Percentiles rank a stretch among this genome's conserved stretches.
Evolutionary conservation across 495 filamentous ascomycete genomes (phyloP).

Genomic region (Penicillium atrosanguineum): DNA sequence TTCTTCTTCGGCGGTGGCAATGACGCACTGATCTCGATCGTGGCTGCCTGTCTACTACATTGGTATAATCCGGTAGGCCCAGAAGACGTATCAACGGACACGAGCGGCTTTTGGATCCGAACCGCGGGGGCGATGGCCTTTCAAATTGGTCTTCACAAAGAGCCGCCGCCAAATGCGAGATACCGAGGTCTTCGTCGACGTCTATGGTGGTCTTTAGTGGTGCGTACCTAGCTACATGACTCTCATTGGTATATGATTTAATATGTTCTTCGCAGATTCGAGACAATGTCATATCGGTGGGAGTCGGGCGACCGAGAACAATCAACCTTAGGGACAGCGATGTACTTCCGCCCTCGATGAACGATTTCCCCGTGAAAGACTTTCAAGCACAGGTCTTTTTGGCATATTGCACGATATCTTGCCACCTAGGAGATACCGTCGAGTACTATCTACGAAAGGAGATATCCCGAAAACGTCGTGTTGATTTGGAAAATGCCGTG

Average conservation of each 20-base stretch:
- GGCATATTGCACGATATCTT: conserved; percentile 27
- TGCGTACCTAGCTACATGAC: conserved; percentile 1
- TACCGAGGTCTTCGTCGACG: conserved; percentile 27
- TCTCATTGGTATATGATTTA: background rate
- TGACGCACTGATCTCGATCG: conserved; percentile 27
- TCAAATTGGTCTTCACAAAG: conserved; percentile 30
- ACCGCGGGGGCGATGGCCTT: conserved; percentile 32
- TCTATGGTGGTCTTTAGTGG: conserved; percentile 32
- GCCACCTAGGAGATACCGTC: conserved; percentile 28
- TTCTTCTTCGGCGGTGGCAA: conserved; percentile 31
- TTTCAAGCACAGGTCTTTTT: conserved; percentile 26
- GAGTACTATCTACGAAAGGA: conserved; percentile 26
- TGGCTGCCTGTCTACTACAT: conserved; percentile 28
- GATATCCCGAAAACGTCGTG: conserved; percentile 23
- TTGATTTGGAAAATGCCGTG: conserved; percentile 29
- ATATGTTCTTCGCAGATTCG: conserved; percentile 15
- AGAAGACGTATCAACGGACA: conserved; percentile 30
- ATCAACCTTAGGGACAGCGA: conserved; percentile 31
- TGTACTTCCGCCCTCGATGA: conserved; percentile 29
- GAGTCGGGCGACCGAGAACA: conserved; percentile 27
- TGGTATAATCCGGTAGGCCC: conserved; percentile 33
- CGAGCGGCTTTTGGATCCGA: conserved; percentile 31
- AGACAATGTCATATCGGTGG: conserved; percentile 31
- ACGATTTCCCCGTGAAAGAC: conserved; percentile 24
- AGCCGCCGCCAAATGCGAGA: conserved; percentile 20